Evolutionary conservation across 176 grass and related monocot species (phyloP), one percentile per base, ranked within the genome.

Genomic region (Oryza punctata): DNA sequence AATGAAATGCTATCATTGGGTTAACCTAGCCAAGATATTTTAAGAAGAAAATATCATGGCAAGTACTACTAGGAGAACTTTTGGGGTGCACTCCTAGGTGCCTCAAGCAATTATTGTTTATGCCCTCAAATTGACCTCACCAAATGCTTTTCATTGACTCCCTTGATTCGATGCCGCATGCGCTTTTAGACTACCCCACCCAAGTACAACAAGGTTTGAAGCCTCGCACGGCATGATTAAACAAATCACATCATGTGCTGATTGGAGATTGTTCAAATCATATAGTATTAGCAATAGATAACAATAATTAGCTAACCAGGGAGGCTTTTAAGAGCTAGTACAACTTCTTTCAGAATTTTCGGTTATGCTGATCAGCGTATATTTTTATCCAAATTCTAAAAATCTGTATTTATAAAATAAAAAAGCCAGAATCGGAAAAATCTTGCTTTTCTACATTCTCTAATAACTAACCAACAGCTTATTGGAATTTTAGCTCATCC

Each of bases 161-260:
- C 7, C 40, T 33, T 6, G n/a, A 76, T 68, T 66, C n/a, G 6
- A 40, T 23, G 72, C 24, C 15, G 72, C 64, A 5, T 69, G 64
- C 47, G 8, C 74, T 78, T 85, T 78, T 78, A 12, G 65, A 63
- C 49, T 70, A 33, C 47, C 74, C 65, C 25, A 70, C 49, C 6
- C 7, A 61, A 57, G 35, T 43, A 59, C 63, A 68, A 33, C 32
- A 4, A 84, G 30, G 72, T 77, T 67, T 25, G 44, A 67, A 49
- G 21, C 43, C 44, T 21, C 35, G 5, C 32, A 67, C 44, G 44
- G n/a, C 29, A 76, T 15, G 5, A 33, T 33, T 33, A 38, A 40
- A 67, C 25, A 30, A 76, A 45, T 6, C 44, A 25, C 70, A 83
- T 75, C 61, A 26, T 67, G 21, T 13, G 9, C 52, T 46, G 78